Evolutionary conservation across 352 stramenopile genomes (phyloP).

Genomic region (Blastocystis sp.): DNA sequence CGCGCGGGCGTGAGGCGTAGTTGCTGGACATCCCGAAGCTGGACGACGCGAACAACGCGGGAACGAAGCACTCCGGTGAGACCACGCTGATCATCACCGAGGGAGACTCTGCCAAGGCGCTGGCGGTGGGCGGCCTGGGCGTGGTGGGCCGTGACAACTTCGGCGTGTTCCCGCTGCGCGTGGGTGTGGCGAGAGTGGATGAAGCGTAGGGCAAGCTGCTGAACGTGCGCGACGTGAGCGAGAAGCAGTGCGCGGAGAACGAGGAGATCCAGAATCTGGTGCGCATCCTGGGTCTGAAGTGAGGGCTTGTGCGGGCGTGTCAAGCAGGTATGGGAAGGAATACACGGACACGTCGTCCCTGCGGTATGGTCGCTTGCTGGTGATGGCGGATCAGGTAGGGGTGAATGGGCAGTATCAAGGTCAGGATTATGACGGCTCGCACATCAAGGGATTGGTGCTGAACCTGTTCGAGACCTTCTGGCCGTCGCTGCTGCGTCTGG

Average conservation of each 20-base stretch:
- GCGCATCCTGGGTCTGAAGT: conserved; percentile 93
- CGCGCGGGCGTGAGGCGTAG: conserved; percentile 71
- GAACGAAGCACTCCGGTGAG: conserved; percentile 79
- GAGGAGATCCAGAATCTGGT: conserved; percentile 92
- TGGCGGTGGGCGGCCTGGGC: conserved; percentile 89
- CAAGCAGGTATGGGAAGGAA: conserved; percentile 72
- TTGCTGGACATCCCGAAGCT: conserved; percentile 89
- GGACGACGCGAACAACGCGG: conserved; percentile 93
- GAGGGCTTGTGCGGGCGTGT: conserved; percentile 75
- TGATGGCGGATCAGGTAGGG: conserved; percentile 97
- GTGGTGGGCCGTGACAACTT: conserved; percentile 92
- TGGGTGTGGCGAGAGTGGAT: neutral
- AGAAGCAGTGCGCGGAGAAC: conserved; percentile 91
- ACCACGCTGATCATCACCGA: conserved; percentile 98
- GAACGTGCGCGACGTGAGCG: conserved; percentile 97
- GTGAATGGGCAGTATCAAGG: neutral
- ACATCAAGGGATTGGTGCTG: conserved; percentile 97
- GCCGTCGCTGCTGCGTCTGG: conserved; percentile 86
- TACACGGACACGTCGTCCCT: conserved; percentile 75
- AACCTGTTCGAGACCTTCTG: conserved; percentile 98
- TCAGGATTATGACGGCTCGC: conserved; percentile 89
- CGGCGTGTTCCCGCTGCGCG: conserved; percentile 91
- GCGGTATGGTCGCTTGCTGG: conserved; percentile 96
- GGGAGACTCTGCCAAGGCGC: conserved; percentile 94
- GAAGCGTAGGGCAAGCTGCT: conserved; percentile 85